Evolutionary conservation across 1,139 yeast genomes (phyloP).

Genomic region (Suhomyces coccinellae): DNA sequence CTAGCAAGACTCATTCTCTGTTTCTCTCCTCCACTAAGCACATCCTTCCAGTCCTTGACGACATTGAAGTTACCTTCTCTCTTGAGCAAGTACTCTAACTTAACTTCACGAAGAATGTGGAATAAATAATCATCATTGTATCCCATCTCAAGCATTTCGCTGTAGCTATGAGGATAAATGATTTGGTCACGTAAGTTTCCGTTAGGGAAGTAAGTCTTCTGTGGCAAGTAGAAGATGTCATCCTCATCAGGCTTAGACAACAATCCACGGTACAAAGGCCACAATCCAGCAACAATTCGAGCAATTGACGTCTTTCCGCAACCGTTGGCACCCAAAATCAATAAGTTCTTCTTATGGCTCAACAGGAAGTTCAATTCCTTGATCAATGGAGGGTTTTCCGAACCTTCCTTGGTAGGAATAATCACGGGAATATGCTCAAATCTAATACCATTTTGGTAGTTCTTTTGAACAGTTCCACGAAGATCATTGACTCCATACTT

Average conservation of each 20-base stretch:
- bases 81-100: constrained; percentile 71
- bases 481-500: constrained; percentile 55
- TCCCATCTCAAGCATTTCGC: constrained; percentile 75
- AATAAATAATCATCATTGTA: constrained; percentile 68
- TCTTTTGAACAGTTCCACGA: constrained; percentile 78
- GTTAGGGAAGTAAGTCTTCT: constrained; percentile 72
- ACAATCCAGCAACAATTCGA: constrained; percentile 80
- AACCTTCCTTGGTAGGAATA: constrained; percentile 66
- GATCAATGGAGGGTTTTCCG: constrained; percentile 55
- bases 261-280: constrained; percentile 88
- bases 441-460: constrained; percentile 70
- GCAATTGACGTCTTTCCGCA: constrained; percentile 89
- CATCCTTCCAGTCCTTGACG: constrained; percentile 82
- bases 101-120: constrained; percentile 71
- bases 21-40: constrained; percentile 92
- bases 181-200: constrained; percentile 88
- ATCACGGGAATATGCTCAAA: constrained; percentile 82
- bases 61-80: constrained; percentile 65
- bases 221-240: constrained; percentile 77
- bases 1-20: constrained; percentile 91
- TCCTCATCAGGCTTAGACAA: constrained; percentile 76
- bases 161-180: constrained; percentile 79
- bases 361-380: constrained; percentile 62
- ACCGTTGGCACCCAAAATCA: constrained; percentile 86
- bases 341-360: constrained; percentile 65